Evolutionary conservation across 2,329 filamentous ascomycete species (phyloP), one percentile per base, ranked within the genome.

Genomic region (Apiospora kogelbergensis): DNA sequence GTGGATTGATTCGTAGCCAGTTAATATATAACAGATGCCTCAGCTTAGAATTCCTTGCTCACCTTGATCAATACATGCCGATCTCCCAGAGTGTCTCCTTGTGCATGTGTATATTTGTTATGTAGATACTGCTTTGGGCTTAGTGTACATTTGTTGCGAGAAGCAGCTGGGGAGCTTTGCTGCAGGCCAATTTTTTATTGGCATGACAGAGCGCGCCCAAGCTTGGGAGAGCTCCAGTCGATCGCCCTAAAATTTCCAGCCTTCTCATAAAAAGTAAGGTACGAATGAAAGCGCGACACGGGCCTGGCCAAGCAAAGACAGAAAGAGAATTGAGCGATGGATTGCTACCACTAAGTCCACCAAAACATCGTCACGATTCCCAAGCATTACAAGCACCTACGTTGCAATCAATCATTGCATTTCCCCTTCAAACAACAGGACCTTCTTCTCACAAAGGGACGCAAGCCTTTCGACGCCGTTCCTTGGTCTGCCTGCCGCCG

Each of bases 211-310:
- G 42, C 65, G 71, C 67, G 72, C 74, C 73, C 67, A 75, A 74
- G 73, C 73, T 75, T 60, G 33, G 26, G 30, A 60, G 48, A 60
- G 53, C 53, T 60, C 53, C 53, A 60, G 53, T 20, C 33, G 33
- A 42, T 46, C 26, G 57, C 48, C 68, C 70, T 66, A 74, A 76
- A 75, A 74, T 71, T 75, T 73, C 74, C 74, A 76, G 73, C 75
- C 74, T 73, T 69, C 72, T 72, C 69, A 65, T 67, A 68, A 60
- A 57, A 60, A 60, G 30, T 60, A 60, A 60, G 53, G 53, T 60
- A 60, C 53, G 53, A 60, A 37, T 60, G 53, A 60, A 60, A 37
- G 53, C 26, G 53, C 53, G 53, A 33, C 26, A 60, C 53, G 26
- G 53, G 53, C 53, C 53, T 20, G 30, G 53, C 6, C 53, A 37